Evolutionary conservation across 192 early-diverging fungal genomes (phyloP).

Genomic region (Lunasporangiospora selenospora): DNA sequence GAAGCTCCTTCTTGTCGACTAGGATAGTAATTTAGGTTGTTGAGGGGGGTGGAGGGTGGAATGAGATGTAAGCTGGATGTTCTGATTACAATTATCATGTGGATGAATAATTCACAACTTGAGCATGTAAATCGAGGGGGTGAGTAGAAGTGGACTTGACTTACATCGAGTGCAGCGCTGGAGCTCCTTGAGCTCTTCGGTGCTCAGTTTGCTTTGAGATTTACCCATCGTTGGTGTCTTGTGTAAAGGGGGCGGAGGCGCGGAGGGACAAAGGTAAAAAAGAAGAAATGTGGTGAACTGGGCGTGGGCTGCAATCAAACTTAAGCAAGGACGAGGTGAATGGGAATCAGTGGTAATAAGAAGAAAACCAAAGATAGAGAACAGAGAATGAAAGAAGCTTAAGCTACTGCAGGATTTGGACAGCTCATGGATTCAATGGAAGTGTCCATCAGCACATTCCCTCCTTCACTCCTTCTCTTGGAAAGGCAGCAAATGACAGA

Average conservation of each 20-base stretch:
- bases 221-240: conserved; percentile 71
- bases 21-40: no score
- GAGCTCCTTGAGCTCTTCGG: conserved; percentile 81
- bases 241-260: not conserved
- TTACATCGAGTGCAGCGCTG: conserved; percentile 85
- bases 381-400: not conserved
- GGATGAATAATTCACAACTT: no score
- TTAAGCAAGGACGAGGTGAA: not conserved
- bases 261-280: not conserved
- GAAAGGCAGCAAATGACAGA: no score
- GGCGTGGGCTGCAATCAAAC: not conserved
- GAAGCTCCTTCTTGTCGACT: conserved; percentile 94
- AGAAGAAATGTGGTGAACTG: not conserved
- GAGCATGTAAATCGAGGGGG: no score
- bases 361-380: not conserved
- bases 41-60: not conserved
- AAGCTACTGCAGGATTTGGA: no score
- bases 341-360: not conserved
- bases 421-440: conserved; percentile 35
- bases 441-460: not conserved
- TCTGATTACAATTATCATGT: not conserved
- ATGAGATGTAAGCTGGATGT: not conserved
- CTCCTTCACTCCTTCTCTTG: no score
- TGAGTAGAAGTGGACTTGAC: conserved; percentile 21
- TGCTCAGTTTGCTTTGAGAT: conserved; percentile 82